A percentile compares a stretch with the other conserved stretches of the same genome.
Evolutionary conservation across 148 eudicot species (phyloP).

Genomic region (Chenopodium album): DNA sequence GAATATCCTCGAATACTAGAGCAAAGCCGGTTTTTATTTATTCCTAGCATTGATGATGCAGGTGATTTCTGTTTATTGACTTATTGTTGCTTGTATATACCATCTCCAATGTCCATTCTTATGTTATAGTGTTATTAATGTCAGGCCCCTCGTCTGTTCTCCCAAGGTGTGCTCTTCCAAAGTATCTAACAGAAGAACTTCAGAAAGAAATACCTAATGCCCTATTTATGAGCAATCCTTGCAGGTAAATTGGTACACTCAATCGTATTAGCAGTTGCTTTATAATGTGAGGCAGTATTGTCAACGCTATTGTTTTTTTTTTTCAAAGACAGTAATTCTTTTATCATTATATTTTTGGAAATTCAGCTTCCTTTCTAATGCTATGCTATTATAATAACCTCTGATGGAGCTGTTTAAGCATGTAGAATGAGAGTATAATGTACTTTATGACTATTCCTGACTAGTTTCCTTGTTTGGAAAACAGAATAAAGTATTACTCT

Average conservation of each 20-base stretch:
- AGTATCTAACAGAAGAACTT: constrained; percentile 73
- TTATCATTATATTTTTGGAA: too few relatives aligned
- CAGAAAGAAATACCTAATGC: constrained; percentile 75
- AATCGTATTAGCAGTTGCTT: neutral
- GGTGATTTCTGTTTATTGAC: constrained; percentile 37
- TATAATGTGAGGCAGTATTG: neutral
- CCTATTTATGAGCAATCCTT: constrained; percentile 79
- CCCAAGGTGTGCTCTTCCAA: constrained; percentile 86
- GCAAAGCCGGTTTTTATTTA: constrained; percentile 72
- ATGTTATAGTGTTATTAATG: constrained; percentile 4
- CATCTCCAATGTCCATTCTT: constrained; percentile 9
- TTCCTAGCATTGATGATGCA: constrained; percentile 90
- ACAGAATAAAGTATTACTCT: constrained; percentile 83
- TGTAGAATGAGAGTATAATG: neutral
- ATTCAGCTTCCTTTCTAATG: too few relatives aligned
- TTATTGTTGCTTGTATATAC: neutral
- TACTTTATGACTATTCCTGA: constrained; percentile 7
- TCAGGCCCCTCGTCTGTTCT: constrained; percentile 88
- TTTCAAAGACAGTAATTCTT: too few relatives aligned
- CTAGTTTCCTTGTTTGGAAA: constrained; percentile 12
- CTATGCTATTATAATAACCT: neutral
- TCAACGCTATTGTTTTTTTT: neutral
- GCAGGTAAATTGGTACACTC: constrained; percentile 52
- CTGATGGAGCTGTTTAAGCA: neutral
- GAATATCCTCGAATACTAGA: constrained; percentile 62